These are phyloP conservation scores for Fusarium penzigii DNA, from an alignment of 2,329 filamentous ascomycete species.

Conservation along the genomic window DNA sequence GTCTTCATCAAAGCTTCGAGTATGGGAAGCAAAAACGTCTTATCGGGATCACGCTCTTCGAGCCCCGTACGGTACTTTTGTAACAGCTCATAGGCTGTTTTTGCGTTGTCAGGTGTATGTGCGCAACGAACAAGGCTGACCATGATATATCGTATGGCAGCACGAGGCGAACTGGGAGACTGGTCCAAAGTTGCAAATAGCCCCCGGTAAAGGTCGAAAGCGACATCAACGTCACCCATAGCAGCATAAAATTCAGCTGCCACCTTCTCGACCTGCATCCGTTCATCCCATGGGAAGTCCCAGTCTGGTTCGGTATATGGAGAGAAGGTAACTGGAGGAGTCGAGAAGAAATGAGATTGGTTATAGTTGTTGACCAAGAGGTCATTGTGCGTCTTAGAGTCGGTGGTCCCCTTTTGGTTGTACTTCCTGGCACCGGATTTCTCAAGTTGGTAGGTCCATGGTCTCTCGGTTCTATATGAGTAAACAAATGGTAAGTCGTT, in stretches of 20 bases:
- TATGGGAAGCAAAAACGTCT: constrained; percentile 19
- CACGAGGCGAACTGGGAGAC: neutral
- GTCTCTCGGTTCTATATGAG: constrained; percentile 27
- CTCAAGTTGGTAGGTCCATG: constrained; percentile 33
- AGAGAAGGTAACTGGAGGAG: neutral
- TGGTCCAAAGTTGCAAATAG: constrained; percentile 13
- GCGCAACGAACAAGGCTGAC: constrained; percentile 23
- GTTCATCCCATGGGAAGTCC: neutral
- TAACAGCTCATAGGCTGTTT: constrained; percentile 14
- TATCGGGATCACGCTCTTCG: neutral
- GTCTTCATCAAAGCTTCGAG: constrained; percentile 19
- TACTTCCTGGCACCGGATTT: constrained; percentile 32
- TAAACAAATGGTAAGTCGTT: neutral
- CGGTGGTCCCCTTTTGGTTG: constrained; percentile 17
- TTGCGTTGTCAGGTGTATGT: constrained; percentile 16
- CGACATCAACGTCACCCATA: constrained; percentile 28
- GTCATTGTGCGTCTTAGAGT: neutral
- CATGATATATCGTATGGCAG: constrained; percentile 13
- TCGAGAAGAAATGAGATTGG: neutral
- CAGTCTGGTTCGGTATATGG: neutral
- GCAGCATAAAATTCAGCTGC: constrained; percentile 28
- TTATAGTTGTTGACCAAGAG: constrained; percentile 2
- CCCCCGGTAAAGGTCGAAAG: constrained; percentile 18
- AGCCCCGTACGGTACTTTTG: constrained; percentile 2
- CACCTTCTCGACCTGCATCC: constrained; percentile 19